Percentiles rank a stretch among this genome's conserved stretches.
These are phyloP conservation scores for Epipyxis sp. DNA, from an alignment of 108 stramenopile genomes.

Conservation along the genomic window DNA sequence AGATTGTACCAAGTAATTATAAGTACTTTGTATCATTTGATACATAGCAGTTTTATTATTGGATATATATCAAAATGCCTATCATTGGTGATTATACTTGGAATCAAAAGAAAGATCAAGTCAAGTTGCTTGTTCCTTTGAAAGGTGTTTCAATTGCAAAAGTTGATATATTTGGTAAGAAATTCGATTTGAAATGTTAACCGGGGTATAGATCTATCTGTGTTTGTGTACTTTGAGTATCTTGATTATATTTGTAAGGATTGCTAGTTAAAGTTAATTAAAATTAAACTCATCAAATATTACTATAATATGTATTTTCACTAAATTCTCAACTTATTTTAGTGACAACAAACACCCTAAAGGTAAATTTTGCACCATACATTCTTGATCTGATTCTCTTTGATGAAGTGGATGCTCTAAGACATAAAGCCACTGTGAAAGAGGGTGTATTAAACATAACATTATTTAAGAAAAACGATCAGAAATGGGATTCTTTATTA, in stretches of 20 bases:
- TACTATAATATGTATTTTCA: no score
- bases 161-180: conserved; percentile 40
- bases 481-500: no score
- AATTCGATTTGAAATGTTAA: background rate
- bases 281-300: no score
- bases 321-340: no score
- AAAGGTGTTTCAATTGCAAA: conserved; percentile 27
- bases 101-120: conserved; percentile 8
- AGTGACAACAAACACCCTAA: conserved; percentile 45
- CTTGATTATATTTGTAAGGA: no score
- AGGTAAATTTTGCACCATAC: conserved; percentile 56
- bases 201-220: background rate
- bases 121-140: conserved; percentile 33
- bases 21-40: no score
- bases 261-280: no score
- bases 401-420: conserved; percentile 42
- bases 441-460: conserved; percentile 49
- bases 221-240: background rate
- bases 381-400: conserved; percentile 52
- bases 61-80: conserved; percentile 19
- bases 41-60: no score
- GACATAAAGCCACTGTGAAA: conserved; percentile 36
- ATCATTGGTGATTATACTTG: conserved; percentile 33
- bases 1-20: no score
- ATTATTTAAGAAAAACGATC: conserved; percentile 38